Conservation (phyloP, 1,284 basidiomycete species). For the Blastosporella zonata region DNA sequence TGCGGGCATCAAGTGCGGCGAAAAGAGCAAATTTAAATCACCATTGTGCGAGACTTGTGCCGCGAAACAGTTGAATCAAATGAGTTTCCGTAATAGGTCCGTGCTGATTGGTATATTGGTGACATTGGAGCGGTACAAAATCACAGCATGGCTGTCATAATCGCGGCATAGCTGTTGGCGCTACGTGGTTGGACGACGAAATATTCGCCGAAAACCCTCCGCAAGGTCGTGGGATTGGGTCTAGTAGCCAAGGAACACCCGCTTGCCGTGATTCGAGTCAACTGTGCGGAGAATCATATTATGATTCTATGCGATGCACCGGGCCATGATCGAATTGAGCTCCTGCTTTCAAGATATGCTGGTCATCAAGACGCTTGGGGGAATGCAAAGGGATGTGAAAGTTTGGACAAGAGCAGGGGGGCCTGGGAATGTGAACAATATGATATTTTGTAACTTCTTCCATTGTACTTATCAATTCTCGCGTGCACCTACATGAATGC, state of each 20-base stretch:
- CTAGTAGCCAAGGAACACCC: neutral
- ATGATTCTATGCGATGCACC: too few species aligned
- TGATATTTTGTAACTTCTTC: constrained; percentile 3
- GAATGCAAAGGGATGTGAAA: neutral
- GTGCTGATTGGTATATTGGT: neutral
- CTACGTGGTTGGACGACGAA: neutral
- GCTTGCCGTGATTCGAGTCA: neutral
- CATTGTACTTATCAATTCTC: neutral
- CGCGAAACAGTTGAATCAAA: too few species aligned
- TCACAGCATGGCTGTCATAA: neutral
- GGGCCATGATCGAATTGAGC: too few species aligned
- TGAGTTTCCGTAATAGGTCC: neutral
- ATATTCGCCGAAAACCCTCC: neutral
- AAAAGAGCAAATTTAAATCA: neutral
- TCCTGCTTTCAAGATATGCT: too few species aligned
- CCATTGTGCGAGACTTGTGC: neutral
- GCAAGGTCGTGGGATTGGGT: neutral
- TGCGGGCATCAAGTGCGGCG: neutral
- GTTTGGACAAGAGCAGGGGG: constrained; percentile 7
- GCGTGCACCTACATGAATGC: constrained; percentile 9
- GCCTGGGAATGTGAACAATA: too few species aligned
- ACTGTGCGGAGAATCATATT: too few species aligned
- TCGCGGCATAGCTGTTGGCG: neutral
- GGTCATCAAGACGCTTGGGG: too few species aligned
- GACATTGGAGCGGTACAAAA: neutral